A percentile compares a stretch with the other conserved stretches of the same genome.
Evolutionary conservation across 768 basidiomycete species (phyloP).

Genomic region (Cystobasidium tubakii): DNA sequence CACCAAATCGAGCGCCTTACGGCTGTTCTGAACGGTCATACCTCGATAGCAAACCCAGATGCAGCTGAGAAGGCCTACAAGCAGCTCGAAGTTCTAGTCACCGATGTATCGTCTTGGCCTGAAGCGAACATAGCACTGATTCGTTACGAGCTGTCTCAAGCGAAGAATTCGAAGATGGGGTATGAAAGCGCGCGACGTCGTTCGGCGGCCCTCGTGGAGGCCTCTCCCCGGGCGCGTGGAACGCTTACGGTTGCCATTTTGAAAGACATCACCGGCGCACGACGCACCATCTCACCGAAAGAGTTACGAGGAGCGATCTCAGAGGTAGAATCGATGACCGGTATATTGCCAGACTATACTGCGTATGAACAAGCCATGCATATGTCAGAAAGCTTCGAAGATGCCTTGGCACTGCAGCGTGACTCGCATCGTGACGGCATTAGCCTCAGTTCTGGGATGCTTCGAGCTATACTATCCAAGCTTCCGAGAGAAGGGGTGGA

Average conservation of each 20-base stretch:
- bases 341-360: conserved; percentile 14
- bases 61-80: too few relatives aligned
- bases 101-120: neutral
- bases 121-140: neutral
- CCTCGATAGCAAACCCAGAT: too few relatives aligned
- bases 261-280: too few relatives aligned
- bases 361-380: conserved; percentile 32
- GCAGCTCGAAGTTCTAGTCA: too few relatives aligned
- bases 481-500: conserved; percentile 5
- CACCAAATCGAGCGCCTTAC: too few relatives aligned
- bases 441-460: conserved; percentile 39
- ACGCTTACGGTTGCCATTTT: too few relatives aligned
- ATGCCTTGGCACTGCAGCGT: conserved; percentile 37
- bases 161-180: too few relatives aligned
- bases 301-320: neutral
- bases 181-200: too few relatives aligned
- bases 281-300: neutral
- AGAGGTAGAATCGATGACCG: conserved; percentile 10
- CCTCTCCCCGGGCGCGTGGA: too few relatives aligned
- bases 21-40: too few relatives aligned
- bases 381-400: neutral
- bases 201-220: too few relatives aligned
- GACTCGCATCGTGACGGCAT: conserved; percentile 39
- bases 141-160: neutral
- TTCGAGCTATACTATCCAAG: conserved; percentile 39